Evolutionary conservation across 495 filamentous ascomycete species (phyloP).

Genomic region (Lasiosphaeria hispida): DNA sequence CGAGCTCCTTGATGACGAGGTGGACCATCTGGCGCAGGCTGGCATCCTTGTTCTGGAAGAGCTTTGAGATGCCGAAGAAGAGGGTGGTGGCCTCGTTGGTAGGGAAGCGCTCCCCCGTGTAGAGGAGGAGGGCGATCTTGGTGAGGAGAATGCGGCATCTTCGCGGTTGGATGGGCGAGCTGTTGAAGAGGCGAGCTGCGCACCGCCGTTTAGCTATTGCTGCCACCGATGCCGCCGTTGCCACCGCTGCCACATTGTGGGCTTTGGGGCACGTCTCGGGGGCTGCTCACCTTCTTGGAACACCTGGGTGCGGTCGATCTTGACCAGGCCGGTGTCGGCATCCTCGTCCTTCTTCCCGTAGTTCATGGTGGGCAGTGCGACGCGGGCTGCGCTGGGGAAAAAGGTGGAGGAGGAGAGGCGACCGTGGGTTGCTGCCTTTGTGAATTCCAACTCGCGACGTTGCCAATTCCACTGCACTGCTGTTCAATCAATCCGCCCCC

Average conservation of each 20-base stretch:
- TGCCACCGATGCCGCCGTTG: neutral
- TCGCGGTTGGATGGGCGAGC: slow-evolving; percentile 90
- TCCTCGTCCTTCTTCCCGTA: slow-evolving; percentile 99
- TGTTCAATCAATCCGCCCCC: slow-evolving; percentile 7
- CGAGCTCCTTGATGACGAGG: slow-evolving; percentile 94
- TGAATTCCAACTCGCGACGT: slow-evolving; percentile 37
- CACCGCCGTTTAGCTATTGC: slow-evolving; percentile 21
- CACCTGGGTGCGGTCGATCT: slow-evolving; percentile 95
- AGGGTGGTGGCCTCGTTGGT: slow-evolving; percentile 96
- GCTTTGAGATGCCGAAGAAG: slow-evolving; percentile 99
- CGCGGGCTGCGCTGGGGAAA: slow-evolving; percentile 21
- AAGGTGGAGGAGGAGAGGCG: slow-evolving; percentile 17
- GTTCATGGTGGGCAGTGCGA: slow-evolving; percentile 64
- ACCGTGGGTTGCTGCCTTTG: slow-evolving; percentile 20
- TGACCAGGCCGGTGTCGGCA: slow-evolving; percentile 86
- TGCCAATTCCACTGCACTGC: slow-evolving; percentile 31
- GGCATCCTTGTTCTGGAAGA: slow-evolving; percentile 99
- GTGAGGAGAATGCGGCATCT: slow-evolving; percentile 93
- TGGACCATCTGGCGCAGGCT: slow-evolving; percentile 99
- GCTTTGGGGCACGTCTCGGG: neutral
- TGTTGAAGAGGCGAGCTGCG: slow-evolving; percentile 94
- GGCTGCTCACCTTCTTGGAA: slow-evolving; percentile 88
- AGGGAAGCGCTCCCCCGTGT: slow-evolving; percentile 95
- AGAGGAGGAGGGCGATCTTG: slow-evolving; percentile 94
- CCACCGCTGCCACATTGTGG: no score